Base-by-base conservation (phyloP, 768 basidiomycete species). In the Boletellus emodensis region DNA sequence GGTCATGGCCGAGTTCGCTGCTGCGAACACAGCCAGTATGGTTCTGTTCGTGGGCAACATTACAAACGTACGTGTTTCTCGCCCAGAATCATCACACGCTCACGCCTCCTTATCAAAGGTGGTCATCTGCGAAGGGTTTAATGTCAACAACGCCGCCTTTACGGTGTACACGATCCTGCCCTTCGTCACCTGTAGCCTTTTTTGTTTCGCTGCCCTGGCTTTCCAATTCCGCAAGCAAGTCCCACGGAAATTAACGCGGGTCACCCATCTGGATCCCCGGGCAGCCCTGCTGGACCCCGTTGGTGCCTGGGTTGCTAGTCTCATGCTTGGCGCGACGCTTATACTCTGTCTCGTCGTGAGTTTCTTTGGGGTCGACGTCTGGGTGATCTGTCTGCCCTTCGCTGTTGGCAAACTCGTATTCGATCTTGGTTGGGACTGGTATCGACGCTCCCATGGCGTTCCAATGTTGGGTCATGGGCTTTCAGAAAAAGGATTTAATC, bases 111-210 rank as follows among this genome's bases (percentile, higher is more conserved):
- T 9, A 44, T 32, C 5, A 37, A 46, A 67, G 67, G 60, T 96
- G 18, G 87, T 98, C 40, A 82, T 96, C 22, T 88, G 90, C 44
- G 91, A 90, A 46, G 90, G 91, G 0, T 92, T 96, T 64, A 63
- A 72, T 4, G 76, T 95, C 42, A 85, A 87, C 43, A 89, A 90
- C 55, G 78, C 80, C 9, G 80, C 82, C 0, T 94, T 87, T 68
- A 89, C 87, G 0, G 87, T 85, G 0, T 92, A 92, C 69, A 81
- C 87, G 14, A 85, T 90, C 44, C 71, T 94, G 11, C 91, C 93
- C 0, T 87, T 92, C 59, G 62, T 94, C 30, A 84, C 79, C 3
- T 74, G 84, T 75, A 65, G 62, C 73, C 41, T 83, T n/a, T 76
- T 82, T 6, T 88, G 84, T 62, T 82, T 82, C 48, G 53, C 74